These are phyloP conservation scores for Capillidium heterosporum DNA, from an alignment of 371 early-diverging fungal species.

Conservation along the genomic window DNA sequence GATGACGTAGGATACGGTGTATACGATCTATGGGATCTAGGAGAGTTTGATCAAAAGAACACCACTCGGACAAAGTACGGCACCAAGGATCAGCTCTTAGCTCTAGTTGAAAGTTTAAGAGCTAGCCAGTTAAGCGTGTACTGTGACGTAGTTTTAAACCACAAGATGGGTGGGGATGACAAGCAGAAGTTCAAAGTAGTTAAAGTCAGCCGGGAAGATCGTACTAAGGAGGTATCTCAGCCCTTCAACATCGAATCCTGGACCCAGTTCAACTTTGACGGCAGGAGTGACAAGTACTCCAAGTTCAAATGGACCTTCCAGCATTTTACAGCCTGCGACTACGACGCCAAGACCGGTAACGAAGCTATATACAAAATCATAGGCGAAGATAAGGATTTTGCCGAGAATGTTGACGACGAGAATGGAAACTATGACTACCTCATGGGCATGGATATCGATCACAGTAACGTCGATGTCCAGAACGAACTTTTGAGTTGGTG, in stretches of 20 bases:
- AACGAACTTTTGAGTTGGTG: slow-evolving; percentile 17
- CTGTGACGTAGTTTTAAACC: slow-evolving; percentile 1
- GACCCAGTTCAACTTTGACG: slow-evolving; percentile 19
- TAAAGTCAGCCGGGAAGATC: slow-evolving; percentile 10
- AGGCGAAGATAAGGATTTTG: slow-evolving; percentile 17
- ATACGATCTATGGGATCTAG: slow-evolving; percentile 22
- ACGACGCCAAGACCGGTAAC: slow-evolving; percentile 14
- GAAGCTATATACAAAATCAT: slow-evolving; percentile 15
- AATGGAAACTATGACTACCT: slow-evolving; percentile 25
- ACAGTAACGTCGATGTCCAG: slow-evolving; percentile 15
- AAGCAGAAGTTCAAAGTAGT: background rate
- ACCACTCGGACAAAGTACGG: slow-evolving; percentile 19
- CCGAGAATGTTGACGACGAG: slow-evolving; percentile 19
- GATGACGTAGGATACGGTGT: slow-evolving; percentile 18
- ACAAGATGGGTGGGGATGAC: background rate
- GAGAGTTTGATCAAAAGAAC: slow-evolving; percentile 21
- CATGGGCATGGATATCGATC: slow-evolving; percentile 18
- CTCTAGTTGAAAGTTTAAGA: slow-evolving; percentile 13
- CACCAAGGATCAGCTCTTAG: slow-evolving; percentile 18
- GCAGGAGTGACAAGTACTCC: slow-evolving; percentile 19
- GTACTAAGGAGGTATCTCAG: slow-evolving; percentile 13
- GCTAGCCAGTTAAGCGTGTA: background rate
- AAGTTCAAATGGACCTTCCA: slow-evolving; percentile 14
- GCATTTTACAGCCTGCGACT: slow-evolving; percentile 22
- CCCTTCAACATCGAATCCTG: slow-evolving; percentile 16